Percentiles rank a stretch among this genome's conserved stretches.
phyloP scores from a whole-genome alignment of 2,329 filamentous ascomycete genomes.

The Hypoxylon sp. region DNA sequence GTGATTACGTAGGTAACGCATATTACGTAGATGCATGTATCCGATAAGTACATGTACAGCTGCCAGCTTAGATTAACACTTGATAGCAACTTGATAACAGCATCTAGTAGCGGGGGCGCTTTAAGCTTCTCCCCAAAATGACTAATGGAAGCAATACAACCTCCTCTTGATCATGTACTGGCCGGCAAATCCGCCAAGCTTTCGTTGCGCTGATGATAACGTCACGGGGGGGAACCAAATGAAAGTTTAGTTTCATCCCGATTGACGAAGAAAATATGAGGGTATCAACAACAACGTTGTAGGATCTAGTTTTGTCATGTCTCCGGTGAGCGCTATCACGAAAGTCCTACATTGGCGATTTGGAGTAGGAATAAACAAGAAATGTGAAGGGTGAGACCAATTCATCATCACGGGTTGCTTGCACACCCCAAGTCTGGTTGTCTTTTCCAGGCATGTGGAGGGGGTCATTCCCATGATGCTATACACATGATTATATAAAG shows the following conservation, averaged over 20 bases:
- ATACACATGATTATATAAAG: slow-evolving; percentile 24
- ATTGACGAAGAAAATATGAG: not conserved
- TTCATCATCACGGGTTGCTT: slow-evolving; percentile 21
- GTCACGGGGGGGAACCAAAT: slow-evolving; percentile 11
- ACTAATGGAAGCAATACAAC: slow-evolving; percentile 19
- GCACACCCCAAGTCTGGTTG: not conserved
- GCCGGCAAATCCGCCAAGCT: slow-evolving; percentile 3
- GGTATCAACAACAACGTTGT: not conserved
- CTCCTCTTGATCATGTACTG: slow-evolving; percentile 17
- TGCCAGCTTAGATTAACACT: too few relatives aligned
- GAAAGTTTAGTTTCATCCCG: not conserved
- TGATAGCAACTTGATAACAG: too few relatives aligned
- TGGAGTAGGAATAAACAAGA: slow-evolving; percentile 9
- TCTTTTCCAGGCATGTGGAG: slow-evolving; percentile 25
- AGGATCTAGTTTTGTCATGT: not conserved
- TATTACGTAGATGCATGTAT: too few relatives aligned
- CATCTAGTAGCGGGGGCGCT: too few relatives aligned
- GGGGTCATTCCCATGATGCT: slow-evolving; percentile 20
- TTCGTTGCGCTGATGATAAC: slow-evolving; percentile 4
- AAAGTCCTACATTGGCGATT: not conserved
- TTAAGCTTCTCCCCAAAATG: too few relatives aligned
- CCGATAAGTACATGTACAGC: too few relatives aligned
- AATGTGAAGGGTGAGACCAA: slow-evolving; percentile 11
- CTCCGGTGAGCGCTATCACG: not conserved
- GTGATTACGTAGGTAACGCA: too few relatives aligned